A percentile compares a stretch with the other conserved stretches of the same genome.
These are phyloP conservation scores for Hericium coralloides DNA, from an alignment of 768 basidiomycete species.

Conservation along the genomic window DNA sequence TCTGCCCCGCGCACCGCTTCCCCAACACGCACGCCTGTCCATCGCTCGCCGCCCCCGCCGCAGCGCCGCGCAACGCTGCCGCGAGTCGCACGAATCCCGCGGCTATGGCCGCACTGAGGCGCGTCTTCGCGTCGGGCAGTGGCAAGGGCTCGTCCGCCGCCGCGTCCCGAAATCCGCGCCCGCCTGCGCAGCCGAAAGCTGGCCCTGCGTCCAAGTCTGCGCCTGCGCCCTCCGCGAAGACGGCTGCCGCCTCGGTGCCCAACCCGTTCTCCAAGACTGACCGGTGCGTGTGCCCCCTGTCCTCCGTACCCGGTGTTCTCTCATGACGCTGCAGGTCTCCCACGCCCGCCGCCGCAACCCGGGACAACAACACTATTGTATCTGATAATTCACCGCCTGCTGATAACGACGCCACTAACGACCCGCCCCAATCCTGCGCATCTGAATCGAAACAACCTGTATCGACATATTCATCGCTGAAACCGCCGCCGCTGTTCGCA, in stretches of 20 bases:
- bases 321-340: slow-evolving; percentile 56
- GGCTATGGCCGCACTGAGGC: too few species aligned
- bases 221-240: slow-evolving; percentile 4
- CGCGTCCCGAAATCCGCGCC: too few species aligned
- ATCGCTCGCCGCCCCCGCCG: slow-evolving; percentile 12
- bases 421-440: slow-evolving; percentile 17
- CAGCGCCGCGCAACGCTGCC: slow-evolving; percentile 2
- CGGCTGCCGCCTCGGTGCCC: slow-evolving; percentile 6
- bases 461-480: slow-evolving; percentile 38
- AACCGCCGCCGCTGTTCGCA: slow-evolving; percentile 61
- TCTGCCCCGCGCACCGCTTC: slow-evolving; percentile 75
- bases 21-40: slow-evolving; percentile 61
- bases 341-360: slow-evolving; percentile 15
- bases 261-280: slow-evolving; percentile 42
- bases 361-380: slow-evolving; percentile 12
- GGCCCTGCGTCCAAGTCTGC: not conserved
- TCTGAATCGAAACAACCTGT: slow-evolving; percentile 27
- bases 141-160: too few species aligned
- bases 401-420: slow-evolving; percentile 8
- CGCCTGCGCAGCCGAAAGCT: not conserved
- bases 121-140: too few species aligned
- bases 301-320: slow-evolving; percentile 25
- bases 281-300: slow-evolving; percentile 44
- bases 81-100: too few species aligned
- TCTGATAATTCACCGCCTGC: slow-evolving; percentile 16